Evolutionary conservation across 106 monocot genomes (phyloP).

Genomic region (Gastrodia elata): DNA sequence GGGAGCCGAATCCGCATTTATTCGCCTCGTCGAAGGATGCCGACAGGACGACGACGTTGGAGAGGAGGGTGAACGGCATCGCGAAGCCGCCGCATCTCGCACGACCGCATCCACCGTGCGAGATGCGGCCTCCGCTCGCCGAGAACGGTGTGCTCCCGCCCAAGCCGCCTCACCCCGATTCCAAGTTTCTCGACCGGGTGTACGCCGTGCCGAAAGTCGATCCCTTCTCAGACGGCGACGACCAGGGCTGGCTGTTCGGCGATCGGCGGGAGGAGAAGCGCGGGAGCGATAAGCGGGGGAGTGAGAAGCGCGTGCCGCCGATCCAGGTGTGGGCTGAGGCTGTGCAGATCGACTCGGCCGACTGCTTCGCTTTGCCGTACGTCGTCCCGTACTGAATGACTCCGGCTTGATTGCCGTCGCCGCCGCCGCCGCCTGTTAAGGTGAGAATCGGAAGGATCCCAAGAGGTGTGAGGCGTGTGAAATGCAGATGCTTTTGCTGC

Average conservation of each 20-base stretch:
- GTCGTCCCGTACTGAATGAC: constrained; percentile 56
- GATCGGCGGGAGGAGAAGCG: not conserved
- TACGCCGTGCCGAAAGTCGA: constrained; percentile 49
- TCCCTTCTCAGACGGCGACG: constrained; percentile 36
- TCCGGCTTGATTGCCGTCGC: too few relatives aligned
- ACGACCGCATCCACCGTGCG: constrained; percentile 3
- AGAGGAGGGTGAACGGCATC: constrained; percentile 29
- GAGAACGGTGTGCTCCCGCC: constrained; percentile 13
- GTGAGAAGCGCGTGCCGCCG: constrained; percentile 10
- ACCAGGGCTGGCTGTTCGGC: constrained; percentile 63
- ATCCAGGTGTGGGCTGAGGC: constrained; percentile 62
- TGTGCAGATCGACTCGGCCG: constrained; percentile 29
- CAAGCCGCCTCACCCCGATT: constrained; percentile 51
- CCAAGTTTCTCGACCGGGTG: constrained; percentile 36
- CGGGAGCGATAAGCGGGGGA: constrained; percentile 5
- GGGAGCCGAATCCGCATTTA: too few relatives aligned
- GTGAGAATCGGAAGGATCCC: too few relatives aligned
- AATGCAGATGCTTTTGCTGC: not conserved
- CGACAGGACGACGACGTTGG: too few relatives aligned
- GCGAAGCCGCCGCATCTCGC: constrained; percentile 13
- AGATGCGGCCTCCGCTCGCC: not conserved
- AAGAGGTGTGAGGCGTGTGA: constrained; percentile 19
- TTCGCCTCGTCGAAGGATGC: too few relatives aligned
- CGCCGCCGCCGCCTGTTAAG: not conserved
- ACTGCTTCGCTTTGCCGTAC: constrained; percentile 67